Base-by-base conservation (phyloP, 2,329 filamentous ascomycete genomes). In the Epicoccum nigrum region DNA sequence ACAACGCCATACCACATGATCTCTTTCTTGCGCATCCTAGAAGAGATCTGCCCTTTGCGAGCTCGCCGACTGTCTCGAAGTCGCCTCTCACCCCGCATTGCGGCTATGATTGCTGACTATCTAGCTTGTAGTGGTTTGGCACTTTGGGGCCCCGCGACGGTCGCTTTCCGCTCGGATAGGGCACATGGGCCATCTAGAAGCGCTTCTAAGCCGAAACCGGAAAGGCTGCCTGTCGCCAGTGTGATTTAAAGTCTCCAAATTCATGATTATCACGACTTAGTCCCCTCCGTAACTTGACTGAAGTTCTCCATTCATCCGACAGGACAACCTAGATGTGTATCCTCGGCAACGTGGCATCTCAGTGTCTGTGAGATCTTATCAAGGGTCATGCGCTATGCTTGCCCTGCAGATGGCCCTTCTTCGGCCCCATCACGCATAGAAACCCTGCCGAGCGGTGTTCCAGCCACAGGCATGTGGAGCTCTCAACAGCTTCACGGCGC, bases 61-160 rank as follows among this genome's bases (percentile, higher is more conserved):
- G 5, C 33, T 30, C 15, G 32, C 15, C 27, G n/a, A n/a, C 17
- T 37, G 8, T 25, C 31, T 37, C 17, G n/a, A 39, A 28, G 3
- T 19, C 15, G 12, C 32, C 16, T 23, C 16, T 31, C n/a, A n/a
- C 49, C 49, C 49, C 49, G 44, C 49, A 52, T 43, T 52, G 44
- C 33, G 43, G 43, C 43, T 52, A 52, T 47, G 11, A 16, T 32
- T 25, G 42, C 42, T 38, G 43, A 43, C 43, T 15, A 23, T 33
- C 43, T 52, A 52, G 38, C 49, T 44, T 7, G n/a, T 33, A 32
- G 27, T 38, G 32, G 49, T 23, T 27, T 51, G 49, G 49, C 43
- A 15, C 38, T n/a, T 34, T 45, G 38, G 42, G 49, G 49, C 49
- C 43, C 43, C 43, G 44, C 49, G 38, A 47, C 49, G 38, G 49